phyloP scores from a whole-genome alignment of 352 stramenopile genomes.

The Globisporangium rhizosaccharum region DNA sequence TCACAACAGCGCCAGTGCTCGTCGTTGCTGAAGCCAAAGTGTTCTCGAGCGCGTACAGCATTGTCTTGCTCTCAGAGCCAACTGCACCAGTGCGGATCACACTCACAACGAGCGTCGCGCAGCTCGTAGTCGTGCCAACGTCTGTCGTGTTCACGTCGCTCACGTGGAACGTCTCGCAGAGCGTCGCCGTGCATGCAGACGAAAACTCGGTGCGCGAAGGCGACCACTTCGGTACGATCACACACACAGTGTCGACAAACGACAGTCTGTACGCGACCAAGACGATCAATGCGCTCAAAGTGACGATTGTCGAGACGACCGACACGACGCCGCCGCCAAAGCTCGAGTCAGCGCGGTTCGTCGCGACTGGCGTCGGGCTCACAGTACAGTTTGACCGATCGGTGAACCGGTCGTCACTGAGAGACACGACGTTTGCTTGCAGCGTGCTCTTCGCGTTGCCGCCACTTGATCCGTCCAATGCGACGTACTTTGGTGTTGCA shows the following conservation, averaged over 20 bases:
- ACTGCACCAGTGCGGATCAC: slow-evolving; percentile 29
- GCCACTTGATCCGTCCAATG: slow-evolving; percentile 4
- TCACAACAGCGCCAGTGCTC: slow-evolving; percentile 28
- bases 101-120: slow-evolving; percentile 23
- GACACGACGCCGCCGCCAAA: slow-evolving; percentile 54
- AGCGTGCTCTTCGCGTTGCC: slow-evolving; percentile 54
- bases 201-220: slow-evolving; percentile 42
- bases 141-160: slow-evolving; percentile 28
- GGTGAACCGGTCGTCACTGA: slow-evolving; percentile 28
- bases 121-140: slow-evolving; percentile 35
- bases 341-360: slow-evolving; percentile 42
- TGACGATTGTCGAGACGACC: slow-evolving; percentile 59
- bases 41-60: slow-evolving; percentile 41
- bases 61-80: slow-evolving; percentile 43
- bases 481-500: slow-evolving; percentile 32
- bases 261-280: slow-evolving; percentile 29
- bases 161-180: slow-evolving; percentile 48
- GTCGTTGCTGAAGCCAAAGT: slow-evolving; percentile 43
- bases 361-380: slow-evolving; percentile 39
- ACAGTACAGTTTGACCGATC: slow-evolving; percentile 41
- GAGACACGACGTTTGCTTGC: slow-evolving; percentile 36
- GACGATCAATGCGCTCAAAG: slow-evolving; percentile 20
- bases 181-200: slow-evolving; percentile 34
- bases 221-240: slow-evolving; percentile 32
- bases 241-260: slow-evolving; percentile 9